A percentile compares a stretch with the other conserved stretches of the same genome.
Conservation (phyloP, 306 rosid species). For the Quillaja saponaria region DNA sequence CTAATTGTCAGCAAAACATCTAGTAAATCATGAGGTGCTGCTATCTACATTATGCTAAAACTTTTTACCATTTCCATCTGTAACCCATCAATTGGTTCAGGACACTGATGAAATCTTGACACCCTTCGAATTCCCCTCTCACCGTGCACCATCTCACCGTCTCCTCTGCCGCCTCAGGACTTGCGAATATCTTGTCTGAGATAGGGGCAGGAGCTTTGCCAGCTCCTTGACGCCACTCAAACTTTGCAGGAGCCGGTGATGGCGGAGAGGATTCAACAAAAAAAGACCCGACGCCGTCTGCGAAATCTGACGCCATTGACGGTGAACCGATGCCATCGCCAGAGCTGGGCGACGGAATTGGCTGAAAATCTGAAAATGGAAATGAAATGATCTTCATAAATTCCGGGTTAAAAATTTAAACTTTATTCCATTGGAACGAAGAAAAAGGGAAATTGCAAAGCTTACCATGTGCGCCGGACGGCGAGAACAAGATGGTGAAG, state of each 20-base stretch:
- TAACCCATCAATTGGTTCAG: constrained; percentile 25
- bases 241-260: background rate
- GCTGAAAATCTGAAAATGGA: constrained; percentile 24
- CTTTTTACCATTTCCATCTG: constrained; percentile 36
- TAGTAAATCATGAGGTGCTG: no score
- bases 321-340: constrained; percentile 7
- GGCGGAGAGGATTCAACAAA: constrained; percentile 2
- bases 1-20: no score
- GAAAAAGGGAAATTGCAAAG: no score
- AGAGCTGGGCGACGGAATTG: constrained; percentile 26
- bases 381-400: no score
- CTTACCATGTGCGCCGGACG: no score
- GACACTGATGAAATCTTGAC: constrained; percentile 5
- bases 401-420: no score
- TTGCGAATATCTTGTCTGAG: background rate
- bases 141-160: constrained; percentile 36
- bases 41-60: no score
- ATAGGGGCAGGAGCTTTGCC: background rate
- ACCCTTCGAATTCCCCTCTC: constrained; percentile 29
- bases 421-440: no score
- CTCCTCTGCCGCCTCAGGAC: constrained; percentile 14
- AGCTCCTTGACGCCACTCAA: background rate
- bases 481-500: background rate
- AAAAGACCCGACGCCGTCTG: background rate
- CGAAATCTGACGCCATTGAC: constrained; percentile 3